A percentile compares a stretch with the other conserved stretches of the same genome.
Evolutionary conservation across 1,139 yeast genomes (phyloP).

Genomic region (Magnusiomyces paraingens): DNA sequence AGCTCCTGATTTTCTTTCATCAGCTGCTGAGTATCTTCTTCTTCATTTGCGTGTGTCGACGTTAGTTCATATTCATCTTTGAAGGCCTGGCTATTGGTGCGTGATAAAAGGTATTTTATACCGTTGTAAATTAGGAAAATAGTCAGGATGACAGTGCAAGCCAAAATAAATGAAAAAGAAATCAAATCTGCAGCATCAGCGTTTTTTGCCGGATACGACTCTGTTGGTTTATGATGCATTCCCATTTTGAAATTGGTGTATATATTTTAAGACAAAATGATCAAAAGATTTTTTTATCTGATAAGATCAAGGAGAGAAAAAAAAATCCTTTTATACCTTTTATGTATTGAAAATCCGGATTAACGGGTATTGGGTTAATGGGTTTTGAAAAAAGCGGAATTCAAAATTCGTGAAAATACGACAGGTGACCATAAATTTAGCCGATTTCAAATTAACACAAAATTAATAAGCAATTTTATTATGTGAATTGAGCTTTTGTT

Average conservation of each 20-base stretch:
- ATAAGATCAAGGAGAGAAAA: not conserved
- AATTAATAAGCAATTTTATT: too few species aligned
- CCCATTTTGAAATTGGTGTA: not conserved
- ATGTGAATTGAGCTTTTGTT: too few species aligned
- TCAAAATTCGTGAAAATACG: not conserved
- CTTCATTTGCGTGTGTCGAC: not conserved
- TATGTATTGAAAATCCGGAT: not conserved
- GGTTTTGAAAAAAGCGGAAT: not conserved
- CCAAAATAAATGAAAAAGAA: not conserved
- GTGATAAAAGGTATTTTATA: not conserved
- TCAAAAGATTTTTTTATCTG: not conserved
- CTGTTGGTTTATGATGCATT: not conserved
- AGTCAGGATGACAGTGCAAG: not conserved
- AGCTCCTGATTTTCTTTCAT: not conserved
- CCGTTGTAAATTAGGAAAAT: not conserved
- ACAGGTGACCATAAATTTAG: too few species aligned
- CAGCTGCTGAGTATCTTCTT: not conserved
- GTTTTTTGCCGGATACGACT: not conserved
- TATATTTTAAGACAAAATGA: not conserved
- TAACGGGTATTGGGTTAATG: not conserved
- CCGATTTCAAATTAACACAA: too few species aligned
- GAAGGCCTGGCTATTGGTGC: not conserved
- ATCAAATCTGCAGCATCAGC: not conserved
- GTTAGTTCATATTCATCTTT: conserved; percentile 1
- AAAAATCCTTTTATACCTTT: not conserved